These are phyloP conservation scores for Stentor coeruleus DNA, from an alignment of 73 alveolate species.

Conservation along the genomic window DNA sequence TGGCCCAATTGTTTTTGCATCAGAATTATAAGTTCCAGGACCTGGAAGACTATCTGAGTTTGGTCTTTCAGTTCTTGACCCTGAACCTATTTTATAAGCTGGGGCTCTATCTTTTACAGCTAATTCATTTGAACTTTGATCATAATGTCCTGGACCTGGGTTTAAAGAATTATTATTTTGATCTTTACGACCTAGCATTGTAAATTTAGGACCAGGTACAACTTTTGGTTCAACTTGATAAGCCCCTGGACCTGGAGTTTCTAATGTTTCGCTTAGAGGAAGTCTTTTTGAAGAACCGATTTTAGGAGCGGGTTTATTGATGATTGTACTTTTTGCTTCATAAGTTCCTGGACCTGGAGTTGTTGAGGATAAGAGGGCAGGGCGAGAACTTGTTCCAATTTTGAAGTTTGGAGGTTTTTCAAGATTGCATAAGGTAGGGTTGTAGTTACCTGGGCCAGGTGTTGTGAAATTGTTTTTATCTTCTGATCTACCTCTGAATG, in stretches of 20 bases:
- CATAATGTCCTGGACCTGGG: conserved; percentile 24
- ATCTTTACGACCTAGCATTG: conserved; percentile 12
- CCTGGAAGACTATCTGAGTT: background rate
- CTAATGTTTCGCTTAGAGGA: background rate
- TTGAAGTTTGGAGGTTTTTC: background rate
- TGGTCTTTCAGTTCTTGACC: background rate
- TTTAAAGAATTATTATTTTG: background rate
- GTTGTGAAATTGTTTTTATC: too few species aligned
- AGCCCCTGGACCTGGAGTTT: conserved; percentile 46
- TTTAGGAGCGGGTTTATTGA: conserved; percentile 16
- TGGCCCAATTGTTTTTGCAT: background rate
- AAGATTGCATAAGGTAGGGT: background rate
- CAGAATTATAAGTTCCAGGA: background rate
- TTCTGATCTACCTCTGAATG: background rate
- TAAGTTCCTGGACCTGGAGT: background rate
- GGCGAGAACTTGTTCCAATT: background rate
- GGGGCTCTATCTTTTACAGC: background rate
- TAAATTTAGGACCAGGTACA: conserved; percentile 33
- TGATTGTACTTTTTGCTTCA: background rate
- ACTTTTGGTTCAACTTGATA: conserved; percentile 30
- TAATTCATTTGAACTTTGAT: background rate
- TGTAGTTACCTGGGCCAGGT: background rate
- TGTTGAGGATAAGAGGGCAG: background rate
- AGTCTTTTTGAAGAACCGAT: background rate
- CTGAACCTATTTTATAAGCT: conserved; percentile 5